Base-by-base conservation (phyloP, 352 stramenopile genomes). In the Blastocystis sp. region DNA sequence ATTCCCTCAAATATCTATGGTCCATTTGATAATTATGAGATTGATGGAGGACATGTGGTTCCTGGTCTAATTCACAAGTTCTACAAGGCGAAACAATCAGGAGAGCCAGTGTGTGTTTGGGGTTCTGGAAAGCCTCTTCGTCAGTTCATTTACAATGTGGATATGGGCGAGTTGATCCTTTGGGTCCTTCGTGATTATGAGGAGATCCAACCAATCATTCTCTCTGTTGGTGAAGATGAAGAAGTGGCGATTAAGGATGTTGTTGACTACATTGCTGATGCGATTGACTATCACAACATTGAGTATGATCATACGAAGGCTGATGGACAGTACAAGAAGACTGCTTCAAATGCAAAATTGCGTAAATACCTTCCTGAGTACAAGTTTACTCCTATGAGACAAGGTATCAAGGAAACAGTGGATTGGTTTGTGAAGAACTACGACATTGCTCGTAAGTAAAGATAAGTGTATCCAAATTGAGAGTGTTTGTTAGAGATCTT, bases 321-420 rank as follows among this genome's bases (percentile, higher is more conserved):
- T n/a, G 96, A 99, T 90, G 96, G 96, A 5, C 96, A 98, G 90
- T 98, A 95, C 91, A 98, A 98, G 91, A 98, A 99, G 91, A 98
- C 96, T 16, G 95, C 95, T 1, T 95, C 91, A 88, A 98, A 98
- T 88, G 93, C 91, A 21, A 98, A 98, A 88, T 90, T 99, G 86
- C 92, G 93, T 29, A 88, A 86, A 49, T 92, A 94, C 32, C 88
- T 92, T 54, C 95, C 95, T 2, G 92, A 95, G 89, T 98, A 98
- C 88, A 88, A 96, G 88, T 99, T 98, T 89, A 98, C 94, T 19
- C 88, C 92, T 4, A 96, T 99, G 39, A 88, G 92, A 27, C 90
- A 97, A 21, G 95, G 94, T 0, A 88, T 96, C 69, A 90, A 94
- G 88, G 91, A 94, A 88, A 89, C 91, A 21, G 91, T 93, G 16